Base-by-base conservation (phyloP, 306 rosid genomes). In the Datisca glomerata region DNA sequence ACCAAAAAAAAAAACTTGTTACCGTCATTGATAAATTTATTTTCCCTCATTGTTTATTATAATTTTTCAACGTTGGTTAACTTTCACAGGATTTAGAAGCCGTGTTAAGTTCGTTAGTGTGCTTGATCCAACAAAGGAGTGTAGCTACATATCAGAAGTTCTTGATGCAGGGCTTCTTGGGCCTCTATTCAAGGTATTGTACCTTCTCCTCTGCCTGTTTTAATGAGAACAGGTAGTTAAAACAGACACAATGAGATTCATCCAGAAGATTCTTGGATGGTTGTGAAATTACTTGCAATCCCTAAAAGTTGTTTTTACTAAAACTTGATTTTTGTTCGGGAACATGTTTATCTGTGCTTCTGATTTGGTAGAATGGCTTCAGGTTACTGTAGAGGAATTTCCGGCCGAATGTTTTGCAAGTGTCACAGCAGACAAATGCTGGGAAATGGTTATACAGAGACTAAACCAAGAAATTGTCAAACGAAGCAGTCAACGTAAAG, bases 91-190 rank as follows among this genome's bases (percentile, higher is more conserved):
- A 43, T 91, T 67, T 74, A 66, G 60, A 75, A 84, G 94, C 59
- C 72, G 81, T 38, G 81, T 68, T 19, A 63, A 38, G 42, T 91
- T 75, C 75, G 64, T 41, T 27, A 78, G 74, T 46, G 61, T 91
- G 51, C 59, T 65, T 19, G 49, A 72, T 71, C 98, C 94, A n/a
- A 33, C 76, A 46, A 75, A 51, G 49, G 43, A 64, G 19, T 72
- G 76, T 56, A 66, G 65, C 68, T 91, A 84, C 63, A 52, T 69
- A 40, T 91, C 91, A 36, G 86, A 84, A 78, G 93, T 91, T 29
- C 47, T 80, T 39, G 86, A 84, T 73, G 91, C 81, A 28, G 96
- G 96, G 41, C 57, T 80, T 27, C 74, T 84, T 47, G 92, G 98
- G 28, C 98, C 98, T 38, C 68, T 84, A 51, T 91, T 84, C 61